A percentile compares a stretch with the other conserved stretches of the same genome.
phyloP scores from a whole-genome alignment of 768 basidiomycete species.

The Rhizopogon vesiculosus region DNA sequence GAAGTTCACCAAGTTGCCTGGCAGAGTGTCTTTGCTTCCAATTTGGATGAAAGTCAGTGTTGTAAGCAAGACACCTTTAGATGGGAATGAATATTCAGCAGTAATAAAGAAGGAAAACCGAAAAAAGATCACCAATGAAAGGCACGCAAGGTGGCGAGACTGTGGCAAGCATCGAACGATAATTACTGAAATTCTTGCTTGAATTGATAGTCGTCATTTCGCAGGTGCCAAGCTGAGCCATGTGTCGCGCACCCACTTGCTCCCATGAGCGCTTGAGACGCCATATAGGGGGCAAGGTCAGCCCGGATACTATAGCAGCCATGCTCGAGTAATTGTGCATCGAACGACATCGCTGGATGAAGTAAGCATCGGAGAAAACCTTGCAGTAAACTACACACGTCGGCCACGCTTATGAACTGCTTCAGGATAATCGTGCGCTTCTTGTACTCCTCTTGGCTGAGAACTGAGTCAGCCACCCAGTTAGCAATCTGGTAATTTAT shows the following conservation, averaged over 20 bases:
- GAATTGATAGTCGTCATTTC: slow-evolving; percentile 84
- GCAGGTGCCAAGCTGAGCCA: slow-evolving; percentile 70
- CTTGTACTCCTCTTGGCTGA: slow-evolving; percentile 75
- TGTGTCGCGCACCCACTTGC: slow-evolving; percentile 69
- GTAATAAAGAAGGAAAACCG: too few relatives aligned
- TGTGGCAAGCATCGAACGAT: slow-evolving; percentile 75
- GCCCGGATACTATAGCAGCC: slow-evolving; percentile 91
- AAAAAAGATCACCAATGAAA: slow-evolving; percentile 69
- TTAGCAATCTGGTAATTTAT: slow-evolving; percentile 64
- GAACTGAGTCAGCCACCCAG: slow-evolving; percentile 88
- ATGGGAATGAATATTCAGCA: background rate
- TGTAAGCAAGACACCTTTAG: slow-evolving; percentile 88
- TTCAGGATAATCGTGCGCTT: slow-evolving; percentile 80
- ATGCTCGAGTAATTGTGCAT: slow-evolving; percentile 97
- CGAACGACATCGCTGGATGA: slow-evolving; percentile 70
- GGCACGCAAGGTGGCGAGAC: slow-evolving; percentile 94
- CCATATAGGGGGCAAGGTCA: slow-evolving; percentile 90
- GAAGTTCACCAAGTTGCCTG: slow-evolving; percentile 85
- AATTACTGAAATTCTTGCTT: slow-evolving; percentile 92
- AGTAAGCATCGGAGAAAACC: slow-evolving; percentile 5
- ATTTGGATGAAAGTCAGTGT: slow-evolving; percentile 98
- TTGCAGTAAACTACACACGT: slow-evolving; percentile 48
- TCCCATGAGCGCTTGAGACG: slow-evolving; percentile 94
- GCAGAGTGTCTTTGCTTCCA: slow-evolving; percentile 83
- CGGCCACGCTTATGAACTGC: slow-evolving; percentile 87